Conservation (phyloP, 208 protist species). For the Acanthamoeba comandoni region DNA sequence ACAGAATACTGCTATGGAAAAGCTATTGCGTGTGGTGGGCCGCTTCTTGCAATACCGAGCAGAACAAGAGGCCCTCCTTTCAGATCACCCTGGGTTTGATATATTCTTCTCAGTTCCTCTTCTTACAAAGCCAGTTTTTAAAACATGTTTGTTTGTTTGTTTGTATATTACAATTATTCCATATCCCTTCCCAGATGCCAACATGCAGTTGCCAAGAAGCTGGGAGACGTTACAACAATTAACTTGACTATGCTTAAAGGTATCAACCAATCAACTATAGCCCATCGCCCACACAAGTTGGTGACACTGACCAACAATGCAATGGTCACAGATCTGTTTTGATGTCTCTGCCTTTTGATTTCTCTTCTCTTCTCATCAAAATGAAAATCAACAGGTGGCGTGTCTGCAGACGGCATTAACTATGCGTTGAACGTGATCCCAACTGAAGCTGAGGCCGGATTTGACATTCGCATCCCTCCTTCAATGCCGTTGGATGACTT, state of each 20-base stretch:
- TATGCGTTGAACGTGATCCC: constrained; percentile 88
- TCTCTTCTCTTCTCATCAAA: not conserved
- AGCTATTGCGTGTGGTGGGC: constrained; percentile 77
- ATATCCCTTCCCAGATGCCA: constrained; percentile 13
- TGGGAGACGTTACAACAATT: constrained; percentile 89
- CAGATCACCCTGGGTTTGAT: not conserved
- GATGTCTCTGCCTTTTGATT: not conserved
- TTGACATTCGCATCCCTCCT: constrained; percentile 89
- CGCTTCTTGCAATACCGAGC: constrained; percentile 76
- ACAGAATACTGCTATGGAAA: constrained; percentile 84
- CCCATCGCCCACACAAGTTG: no score
- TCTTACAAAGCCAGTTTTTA: no score
- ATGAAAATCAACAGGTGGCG: no score
- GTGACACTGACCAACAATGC: no score
- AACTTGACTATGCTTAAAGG: constrained; percentile 88
- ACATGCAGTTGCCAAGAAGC: constrained; percentile 58
- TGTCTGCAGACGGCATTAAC: constrained; percentile 79
- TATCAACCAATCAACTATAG: no score
- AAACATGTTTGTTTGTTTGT: no score
- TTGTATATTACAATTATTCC: not conserved
- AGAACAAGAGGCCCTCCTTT: constrained; percentile 68
- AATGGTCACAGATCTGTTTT: not conserved
- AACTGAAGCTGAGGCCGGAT: constrained; percentile 82
- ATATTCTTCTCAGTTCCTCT: no score
- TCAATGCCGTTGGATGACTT: constrained; percentile 82